These are phyloP conservation scores for Tuber borchii DNA, from an alignment of 495 filamentous ascomycete species.

Conservation along the genomic window DNA sequence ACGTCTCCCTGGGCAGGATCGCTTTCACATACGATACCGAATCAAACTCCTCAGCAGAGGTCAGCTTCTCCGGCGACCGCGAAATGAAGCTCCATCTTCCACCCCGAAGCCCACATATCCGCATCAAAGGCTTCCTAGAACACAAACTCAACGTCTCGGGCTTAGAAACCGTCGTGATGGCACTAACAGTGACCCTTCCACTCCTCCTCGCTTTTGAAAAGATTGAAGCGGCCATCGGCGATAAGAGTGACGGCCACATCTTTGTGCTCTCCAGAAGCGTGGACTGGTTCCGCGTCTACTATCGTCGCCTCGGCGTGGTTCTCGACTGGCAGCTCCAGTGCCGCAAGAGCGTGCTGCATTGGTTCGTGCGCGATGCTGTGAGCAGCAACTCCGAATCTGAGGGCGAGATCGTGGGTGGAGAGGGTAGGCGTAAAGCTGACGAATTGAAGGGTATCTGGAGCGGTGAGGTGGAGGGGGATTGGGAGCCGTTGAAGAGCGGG, in stretches of 20 bases:
- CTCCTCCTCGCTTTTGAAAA: conserved; percentile 59
- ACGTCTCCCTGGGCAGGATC: conserved; percentile 56
- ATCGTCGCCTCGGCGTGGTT: conserved; percentile 31
- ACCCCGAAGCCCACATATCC: conserved; percentile 65
- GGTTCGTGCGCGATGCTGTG: conserved; percentile 38
- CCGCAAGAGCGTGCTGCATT: conserved; percentile 33
- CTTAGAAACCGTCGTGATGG: conserved; percentile 51
- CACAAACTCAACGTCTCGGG: conserved; percentile 55
- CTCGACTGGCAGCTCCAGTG: conserved; percentile 31
- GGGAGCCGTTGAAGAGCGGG: conserved; percentile 37
- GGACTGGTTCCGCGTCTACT: conserved; percentile 51
- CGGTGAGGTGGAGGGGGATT: conserved; percentile 32
- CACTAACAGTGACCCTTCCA: conserved; percentile 60
- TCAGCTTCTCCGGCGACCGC: conserved; percentile 13
- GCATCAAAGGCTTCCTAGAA: conserved; percentile 60
- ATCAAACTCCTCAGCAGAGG: conserved; percentile 35
- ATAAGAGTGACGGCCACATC: conserved; percentile 40
- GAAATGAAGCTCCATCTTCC: conserved; percentile 53
- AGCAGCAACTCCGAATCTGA: conserved; percentile 22
- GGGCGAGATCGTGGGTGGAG: conserved; percentile 16
- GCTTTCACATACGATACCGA: conserved; percentile 54
- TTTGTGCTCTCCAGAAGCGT: conserved; percentile 46
- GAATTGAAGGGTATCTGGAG: conserved; percentile 34
- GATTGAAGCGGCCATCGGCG: conserved; percentile 48
- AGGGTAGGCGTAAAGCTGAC: conserved; percentile 16